Percentiles rank a stretch among this genome's conserved stretches.
Evolutionary conservation across 164 flowering plant genomes (phyloP).

Genomic region (Platanus orientalis): DNA sequence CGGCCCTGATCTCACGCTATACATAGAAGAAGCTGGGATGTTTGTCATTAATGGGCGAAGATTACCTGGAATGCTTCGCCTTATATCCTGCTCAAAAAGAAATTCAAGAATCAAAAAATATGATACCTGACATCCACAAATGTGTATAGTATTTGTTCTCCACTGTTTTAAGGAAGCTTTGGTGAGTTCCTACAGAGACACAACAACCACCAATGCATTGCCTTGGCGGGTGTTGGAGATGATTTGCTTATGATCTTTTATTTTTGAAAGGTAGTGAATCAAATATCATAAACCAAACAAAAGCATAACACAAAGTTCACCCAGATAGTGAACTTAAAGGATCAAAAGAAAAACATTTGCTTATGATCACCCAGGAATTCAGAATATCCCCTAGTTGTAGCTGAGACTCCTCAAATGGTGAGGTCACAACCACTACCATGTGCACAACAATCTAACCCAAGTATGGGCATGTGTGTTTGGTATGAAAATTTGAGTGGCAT

Average conservation of each 20-base stretch:
- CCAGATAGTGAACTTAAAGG: no score
- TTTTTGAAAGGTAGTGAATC: no score
- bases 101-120: slow-evolving; percentile 5
- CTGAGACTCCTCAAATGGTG: no score
- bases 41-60: slow-evolving; percentile 68
- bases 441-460: not conserved
- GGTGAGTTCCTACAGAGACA: not conserved
- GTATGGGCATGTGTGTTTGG: not conserved
- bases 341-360: no score
- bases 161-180: not conserved
- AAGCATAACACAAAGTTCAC: no score
- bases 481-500: no score
- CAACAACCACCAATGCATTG: not conserved
- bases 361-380: no score
- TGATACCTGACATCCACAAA: not conserved
- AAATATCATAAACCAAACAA: no score
- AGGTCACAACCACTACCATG: no score
- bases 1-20: slow-evolving; percentile 78
- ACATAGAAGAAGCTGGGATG: slow-evolving; percentile 84
- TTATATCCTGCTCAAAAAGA: slow-evolving; percentile 58
- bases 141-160: not conserved
- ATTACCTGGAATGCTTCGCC: slow-evolving; percentile 63
- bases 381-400: no score
- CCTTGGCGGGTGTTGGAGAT: no score
- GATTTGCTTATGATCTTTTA: not conserved